Evolutionary conservation across 1,284 basidiomycete genomes (phyloP), one percentile per base, ranked within the genome.

Genomic region (Pseudozyma thailandica): DNA sequence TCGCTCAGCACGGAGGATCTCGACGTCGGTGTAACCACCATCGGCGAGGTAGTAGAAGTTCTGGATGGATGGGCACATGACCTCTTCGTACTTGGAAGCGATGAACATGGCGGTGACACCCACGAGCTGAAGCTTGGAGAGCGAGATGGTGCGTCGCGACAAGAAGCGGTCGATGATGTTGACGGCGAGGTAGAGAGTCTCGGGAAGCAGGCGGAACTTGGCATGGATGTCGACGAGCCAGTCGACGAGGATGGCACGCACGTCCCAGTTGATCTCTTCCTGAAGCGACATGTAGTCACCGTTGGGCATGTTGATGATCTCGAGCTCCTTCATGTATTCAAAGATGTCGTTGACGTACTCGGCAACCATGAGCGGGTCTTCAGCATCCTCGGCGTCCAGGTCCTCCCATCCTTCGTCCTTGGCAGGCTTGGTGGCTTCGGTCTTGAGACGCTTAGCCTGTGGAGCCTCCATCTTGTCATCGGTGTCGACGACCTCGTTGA

Each of bases 91-190:
- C 85, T 98, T 98, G 46, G 92, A 89, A 0, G 95, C 90, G 70
- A 98, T 87, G 84, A 98, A 95, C 84, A 98, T 88, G 77, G 92
- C 92, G 6, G 94, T 93, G 62, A 97, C 87, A 60, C 96, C 95
- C 51, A 98, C 94, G 18, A 98, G 89, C 84, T 98, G 95, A 38
- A 98, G 88, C 83, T 97, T 96, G 76, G 90, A 89, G 18, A 98
- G 88, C 6, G 93, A 94, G 46, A 97, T 92, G 45, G 92, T 90
- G 7, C 94, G 91, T 1, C 89, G 86, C 3, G 93, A 94, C 25
- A 98, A 88, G 88, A 98, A 97, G 50, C 95, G 92, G 84, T 98
- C 96, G 79, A 98, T 91, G 80, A 98, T 90, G 86, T 98, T 98
- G 81, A 92, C 87, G 70, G 91, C 91, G 59, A 98, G 89, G 86